These are phyloP conservation scores for Rhodosporidiobolus odoratus DNA, from an alignment of 768 basidiomycete species.

Conservation along the genomic window DNA sequence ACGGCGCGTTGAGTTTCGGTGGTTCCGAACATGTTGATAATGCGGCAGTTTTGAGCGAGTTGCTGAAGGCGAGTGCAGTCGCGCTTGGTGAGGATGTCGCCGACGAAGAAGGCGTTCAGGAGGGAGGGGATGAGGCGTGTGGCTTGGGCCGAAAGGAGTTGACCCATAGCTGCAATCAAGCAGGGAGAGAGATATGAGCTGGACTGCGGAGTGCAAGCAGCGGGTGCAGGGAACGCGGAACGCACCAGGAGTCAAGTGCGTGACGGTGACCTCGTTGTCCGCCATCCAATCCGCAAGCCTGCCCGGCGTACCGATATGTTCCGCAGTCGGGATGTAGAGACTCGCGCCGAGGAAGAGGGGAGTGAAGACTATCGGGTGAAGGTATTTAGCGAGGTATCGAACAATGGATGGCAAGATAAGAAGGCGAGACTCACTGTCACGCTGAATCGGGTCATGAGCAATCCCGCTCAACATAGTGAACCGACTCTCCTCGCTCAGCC, in stretches of 20 bases:
- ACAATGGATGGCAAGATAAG: background rate
- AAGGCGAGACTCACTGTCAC: constrained; percentile 70
- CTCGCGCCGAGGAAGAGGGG: constrained; percentile 95
- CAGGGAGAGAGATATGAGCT: background rate
- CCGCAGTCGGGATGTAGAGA: constrained; percentile 89
- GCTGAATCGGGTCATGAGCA: constrained; percentile 96
- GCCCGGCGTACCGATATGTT: constrained; percentile 95
- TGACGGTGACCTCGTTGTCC: constrained; percentile 79
- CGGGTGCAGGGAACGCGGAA: background rate
- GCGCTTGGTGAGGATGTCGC: constrained; percentile 96
- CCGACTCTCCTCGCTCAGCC: constrained; percentile 64
- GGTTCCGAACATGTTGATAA: constrained; percentile 99
- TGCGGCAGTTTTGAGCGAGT: constrained; percentile 82
- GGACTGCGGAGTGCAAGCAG: background rate
- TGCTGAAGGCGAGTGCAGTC: constrained; percentile 91
- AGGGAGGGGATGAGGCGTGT: constrained; percentile 77
- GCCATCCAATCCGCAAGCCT: constrained; percentile 99
- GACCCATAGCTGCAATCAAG: constrained; percentile 71
- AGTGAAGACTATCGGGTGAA: constrained; percentile 75
- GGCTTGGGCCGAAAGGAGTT: constrained; percentile 85
- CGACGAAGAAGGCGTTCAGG: constrained; percentile 91
- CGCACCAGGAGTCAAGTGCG: constrained; percentile 77
- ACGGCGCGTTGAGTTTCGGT: constrained; percentile 99
- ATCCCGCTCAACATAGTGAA: constrained; percentile 99
- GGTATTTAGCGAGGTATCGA: background rate